These are phyloP conservation scores for Tetrahymena thermophila DNA, from an alignment of 73 alveolate species.

Conservation along the genomic window DNA sequence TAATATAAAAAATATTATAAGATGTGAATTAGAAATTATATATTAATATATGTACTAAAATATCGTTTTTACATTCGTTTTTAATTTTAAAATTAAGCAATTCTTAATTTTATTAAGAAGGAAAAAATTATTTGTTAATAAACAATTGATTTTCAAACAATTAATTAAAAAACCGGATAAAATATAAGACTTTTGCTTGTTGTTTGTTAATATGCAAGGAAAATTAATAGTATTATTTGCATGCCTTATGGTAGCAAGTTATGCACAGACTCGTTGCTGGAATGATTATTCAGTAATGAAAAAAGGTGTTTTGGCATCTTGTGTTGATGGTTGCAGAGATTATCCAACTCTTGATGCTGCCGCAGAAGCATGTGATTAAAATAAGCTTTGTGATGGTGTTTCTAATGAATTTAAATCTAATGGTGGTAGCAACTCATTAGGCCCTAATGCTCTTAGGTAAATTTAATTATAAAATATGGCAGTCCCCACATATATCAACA, in stretches of 20 bases:
- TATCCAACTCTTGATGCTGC: constrained; percentile 1
- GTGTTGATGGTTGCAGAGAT: background rate
- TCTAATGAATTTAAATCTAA: background rate
- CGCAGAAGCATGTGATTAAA: background rate
- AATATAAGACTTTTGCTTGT: background rate
- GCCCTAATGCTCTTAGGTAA: background rate
- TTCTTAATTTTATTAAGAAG: background rate
- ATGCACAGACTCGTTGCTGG: background rate
- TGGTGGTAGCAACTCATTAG: background rate
- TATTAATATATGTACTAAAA: background rate
- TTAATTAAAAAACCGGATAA: background rate
- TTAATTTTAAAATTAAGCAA: background rate
- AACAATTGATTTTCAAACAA: background rate
- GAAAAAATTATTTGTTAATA: background rate
- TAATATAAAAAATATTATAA: background rate
- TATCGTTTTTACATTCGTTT: background rate
- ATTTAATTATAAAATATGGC: background rate
- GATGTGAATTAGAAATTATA: background rate
- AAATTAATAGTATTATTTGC: background rate
- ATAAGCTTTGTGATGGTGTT: background rate
- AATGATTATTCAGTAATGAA: background rate
- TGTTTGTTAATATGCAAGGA: background rate
- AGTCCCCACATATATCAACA: too few species aligned
- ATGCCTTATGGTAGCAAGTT: background rate
- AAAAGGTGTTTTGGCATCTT: background rate